Base-by-base conservation (phyloP, 805 yeast genomes). In the Wickerhamomyces silvicola region DNA sequence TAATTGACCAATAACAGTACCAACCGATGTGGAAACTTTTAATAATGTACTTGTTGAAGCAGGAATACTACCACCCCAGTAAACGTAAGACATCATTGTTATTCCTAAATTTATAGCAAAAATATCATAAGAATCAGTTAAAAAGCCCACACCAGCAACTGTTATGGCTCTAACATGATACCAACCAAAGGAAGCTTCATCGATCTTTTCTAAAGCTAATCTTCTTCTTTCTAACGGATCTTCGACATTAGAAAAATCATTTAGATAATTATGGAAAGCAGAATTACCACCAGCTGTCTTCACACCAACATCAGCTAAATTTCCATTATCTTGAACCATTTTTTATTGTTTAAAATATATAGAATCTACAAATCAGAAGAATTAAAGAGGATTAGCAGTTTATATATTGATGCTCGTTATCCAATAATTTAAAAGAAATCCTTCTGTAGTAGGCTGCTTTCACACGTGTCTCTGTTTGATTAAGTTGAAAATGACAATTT, bases 141-240 rank as follows among this genome's bases (percentile, higher is more conserved):
- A 59, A 75, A 86, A 86, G 57, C 96, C 96, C 44, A 86, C 92
- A 68, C 96, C 86, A 10, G 95, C 94, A 55, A 84, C 86, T 59
- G 74, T 56, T 49, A 84, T 81, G 67, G 86, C 82, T 61, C 85
- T 75, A 33, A 82, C 60, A 51, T 83, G 92, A 52, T 82, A 79
- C 92, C 87, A 79, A 37, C 88, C 84, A 46, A 83, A 83, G 1
- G 68, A 59, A 33, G 86, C 83, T 45, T 79, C 77, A 60, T 83
- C 94, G 42, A 83, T 83, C 54, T 81, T 82, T 57, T 81, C 86
- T 54, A 83, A 65, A 26, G 94, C 94, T 52, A 82, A 64, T 67
- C 88, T 74, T 71, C 90, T 76, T 72, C 94, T 78, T 60, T 83
- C 92, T 45, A 83, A 62, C 5, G 94, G 94, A 57, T 83, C 94